Base-by-base conservation (phyloP, 2,329 filamentous ascomycete genomes). In the Xylaria sp. region DNA sequence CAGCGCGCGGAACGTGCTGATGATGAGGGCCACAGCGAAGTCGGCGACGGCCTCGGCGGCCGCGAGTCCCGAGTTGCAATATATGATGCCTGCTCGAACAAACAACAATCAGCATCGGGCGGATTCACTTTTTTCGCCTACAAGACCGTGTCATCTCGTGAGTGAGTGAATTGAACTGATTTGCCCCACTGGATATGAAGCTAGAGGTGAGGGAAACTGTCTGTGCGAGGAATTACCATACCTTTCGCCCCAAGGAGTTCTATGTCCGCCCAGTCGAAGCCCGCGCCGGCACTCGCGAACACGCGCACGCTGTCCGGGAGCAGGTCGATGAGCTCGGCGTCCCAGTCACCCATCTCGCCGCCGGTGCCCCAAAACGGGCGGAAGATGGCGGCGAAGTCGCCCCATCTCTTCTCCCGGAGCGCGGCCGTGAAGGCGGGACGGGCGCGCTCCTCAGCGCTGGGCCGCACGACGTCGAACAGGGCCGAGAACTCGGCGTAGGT, bases 41-140 rank as follows among this genome's bases (percentile, higher is more conserved):
- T 93, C 91, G 57, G 90, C 90, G 1, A 93, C 90, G 4, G 90
- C 87, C 73, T 93, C 91, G 6, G 89, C 89, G 39, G 89, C 90
- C 0, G 90, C 90, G 1, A 88, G 84, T 1, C 90, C 90, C 2
- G 88, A 86, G 79, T 93, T 93, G 82, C 90, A 93, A 79, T 93
- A 93, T 58, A 90, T 79, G 68, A 92, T 86, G 42, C 88, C 86
- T 86, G 56, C 42, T 7, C 1, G n/a, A 13, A 15, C 36, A 17
- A 2, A 31, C 29, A 3, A 31, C 29, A 31, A 7, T 63, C 4
- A 57, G 27, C 66, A 45, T 31, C 11, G 25, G 33, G 51, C n/a
- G 2, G 31, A 22, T 45, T 53, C 29, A 29, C 27, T 22, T 38
- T 42, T 38, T 42, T 47, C 25, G 51, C 11, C 29, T 15, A 29